These are phyloP conservation scores for Iodosphaeria phyllophila DNA, from an alignment of 2,329 filamentous ascomycete species.

Conservation along the genomic window DNA sequence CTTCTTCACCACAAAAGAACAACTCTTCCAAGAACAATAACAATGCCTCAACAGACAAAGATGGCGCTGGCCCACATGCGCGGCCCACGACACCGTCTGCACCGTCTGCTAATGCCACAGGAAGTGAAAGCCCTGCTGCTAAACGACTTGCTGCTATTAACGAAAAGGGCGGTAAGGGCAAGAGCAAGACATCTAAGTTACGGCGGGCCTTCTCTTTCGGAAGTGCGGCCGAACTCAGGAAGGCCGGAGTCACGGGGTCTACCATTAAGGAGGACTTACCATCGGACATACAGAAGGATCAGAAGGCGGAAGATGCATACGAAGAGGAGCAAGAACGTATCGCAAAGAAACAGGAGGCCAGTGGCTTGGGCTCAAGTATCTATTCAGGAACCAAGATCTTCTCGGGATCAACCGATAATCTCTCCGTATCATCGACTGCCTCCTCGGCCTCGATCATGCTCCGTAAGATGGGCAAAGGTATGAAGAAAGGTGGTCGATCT, in stretches of 20 bases:
- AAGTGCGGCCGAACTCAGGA: conserved; percentile 76
- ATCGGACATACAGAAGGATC: conserved; percentile 44
- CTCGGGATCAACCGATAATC: conserved; percentile 79
- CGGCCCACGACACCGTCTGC: conserved; percentile 14
- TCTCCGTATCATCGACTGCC: conserved; percentile 78
- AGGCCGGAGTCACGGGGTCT: conserved; percentile 23
- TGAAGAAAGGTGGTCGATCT: conserved; percentile 84
- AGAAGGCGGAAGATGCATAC: conserved; percentile 42
- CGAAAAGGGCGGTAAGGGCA: conserved; percentile 58
- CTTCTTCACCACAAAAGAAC: too few species aligned
- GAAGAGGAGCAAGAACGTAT: conserved; percentile 86
- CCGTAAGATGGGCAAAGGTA: conserved; percentile 95
- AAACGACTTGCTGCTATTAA: conserved; percentile 77
- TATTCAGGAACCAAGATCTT: conserved; percentile 80
- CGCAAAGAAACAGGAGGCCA: conserved; percentile 79
- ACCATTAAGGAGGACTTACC: too few species aligned
- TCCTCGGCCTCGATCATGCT: conserved; percentile 88
- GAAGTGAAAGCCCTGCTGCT: conserved; percentile 49
- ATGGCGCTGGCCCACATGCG: conserved; percentile 9
- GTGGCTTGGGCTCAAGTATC: conserved; percentile 80
- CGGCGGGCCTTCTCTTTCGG: conserved; percentile 92
- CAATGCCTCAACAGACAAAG: too few species aligned
- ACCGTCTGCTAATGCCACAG: conserved; percentile 11
- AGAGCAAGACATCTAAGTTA: conserved; percentile 72
- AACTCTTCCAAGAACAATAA: too few species aligned